These are phyloP conservation scores for Malassezia cuniculi DNA, from an alignment of 1,284 basidiomycete genomes.

Conservation along the genomic window DNA sequence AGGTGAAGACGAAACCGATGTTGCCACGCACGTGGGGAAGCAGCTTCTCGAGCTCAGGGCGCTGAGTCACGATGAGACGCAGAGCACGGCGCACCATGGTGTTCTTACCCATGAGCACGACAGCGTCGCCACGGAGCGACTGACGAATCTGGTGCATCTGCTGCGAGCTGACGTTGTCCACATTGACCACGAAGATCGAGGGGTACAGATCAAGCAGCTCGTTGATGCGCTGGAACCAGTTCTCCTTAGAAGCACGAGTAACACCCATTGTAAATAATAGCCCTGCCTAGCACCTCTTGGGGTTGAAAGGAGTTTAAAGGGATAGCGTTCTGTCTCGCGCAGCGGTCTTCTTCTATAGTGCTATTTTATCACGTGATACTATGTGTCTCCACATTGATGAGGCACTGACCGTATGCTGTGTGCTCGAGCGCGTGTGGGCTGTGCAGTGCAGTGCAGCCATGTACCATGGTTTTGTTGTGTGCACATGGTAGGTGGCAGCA, in stretches of 20 bases:
- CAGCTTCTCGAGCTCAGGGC: conserved; percentile 88
- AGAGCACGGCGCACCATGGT: conserved; percentile 99
- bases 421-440: background rate
- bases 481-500: background rate
- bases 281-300: conserved; percentile 39
- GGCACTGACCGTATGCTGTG: background rate
- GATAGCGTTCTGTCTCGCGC: no score
- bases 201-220: conserved; percentile 79
- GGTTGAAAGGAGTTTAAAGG: conserved; percentile 39
- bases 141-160: conserved; percentile 98
- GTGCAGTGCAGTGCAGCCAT: background rate
- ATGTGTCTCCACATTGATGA: background rate
- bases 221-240: conserved; percentile 89
- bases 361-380: no score
- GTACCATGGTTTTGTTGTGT: background rate
- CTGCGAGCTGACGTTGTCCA: conserved; percentile 99
- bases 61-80: conserved; percentile 73
- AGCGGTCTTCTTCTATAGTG: no score
- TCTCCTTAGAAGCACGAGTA: conserved; percentile 74
- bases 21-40: conserved; percentile 91
- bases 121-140: conserved; percentile 82
- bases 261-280: conserved; percentile 61
- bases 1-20: conserved; percentile 98
- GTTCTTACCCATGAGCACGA: conserved; percentile 99
- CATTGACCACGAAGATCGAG: conserved; percentile 96